These are phyloP conservation scores for Lupinus albus DNA, from an alignment of 306 rosid species.

Conservation along the genomic window DNA sequence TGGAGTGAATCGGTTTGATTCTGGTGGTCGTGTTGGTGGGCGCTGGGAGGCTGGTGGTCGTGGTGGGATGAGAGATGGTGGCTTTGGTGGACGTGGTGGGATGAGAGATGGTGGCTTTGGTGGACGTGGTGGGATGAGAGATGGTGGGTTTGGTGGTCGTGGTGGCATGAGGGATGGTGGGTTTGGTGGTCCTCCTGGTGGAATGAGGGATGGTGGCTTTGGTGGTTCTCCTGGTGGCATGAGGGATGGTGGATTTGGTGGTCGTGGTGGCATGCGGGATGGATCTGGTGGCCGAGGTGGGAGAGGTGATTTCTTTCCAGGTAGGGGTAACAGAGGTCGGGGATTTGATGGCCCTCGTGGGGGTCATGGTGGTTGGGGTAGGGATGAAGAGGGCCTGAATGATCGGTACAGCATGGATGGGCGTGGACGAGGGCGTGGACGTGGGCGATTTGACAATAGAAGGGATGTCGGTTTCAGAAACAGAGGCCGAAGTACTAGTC, in stretches of 20 bases:
- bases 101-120: slow-evolving; percentile 52
- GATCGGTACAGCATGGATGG: slow-evolving; percentile 71
- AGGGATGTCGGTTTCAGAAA: slow-evolving; percentile 58
- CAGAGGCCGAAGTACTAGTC: slow-evolving; percentile 80
- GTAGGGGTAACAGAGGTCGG: slow-evolving; percentile 80
- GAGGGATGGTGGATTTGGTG: slow-evolving; percentile 71
- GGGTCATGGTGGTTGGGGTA: slow-evolving; percentile 69
- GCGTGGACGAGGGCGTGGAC: slow-evolving; percentile 82
- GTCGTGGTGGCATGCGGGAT: slow-evolving; percentile 70
- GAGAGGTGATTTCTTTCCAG: slow-evolving; percentile 76
- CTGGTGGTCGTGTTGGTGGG: slow-evolving; percentile 66
- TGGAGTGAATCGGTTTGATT: slow-evolving; percentile 64
- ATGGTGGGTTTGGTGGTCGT: slow-evolving; percentile 60
- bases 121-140: slow-evolving; percentile 63
- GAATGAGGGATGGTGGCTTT: slow-evolving; percentile 55
- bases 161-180: slow-evolving; percentile 56
- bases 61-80: slow-evolving; percentile 61
- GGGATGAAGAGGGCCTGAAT: slow-evolving; percentile 63
- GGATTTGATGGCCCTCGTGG: slow-evolving; percentile 75
- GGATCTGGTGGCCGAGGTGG: slow-evolving; percentile 62
- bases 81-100: slow-evolving; percentile 64
- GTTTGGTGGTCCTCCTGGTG: slow-evolving; percentile 47
- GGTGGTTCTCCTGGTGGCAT: slow-evolving; percentile 62
- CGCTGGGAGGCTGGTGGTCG: slow-evolving; percentile 66
- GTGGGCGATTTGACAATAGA: slow-evolving; percentile 85